Evolutionary conservation across 495 filamentous ascomycete genomes (phyloP).

Genomic region (Daldinia grandis): DNA sequence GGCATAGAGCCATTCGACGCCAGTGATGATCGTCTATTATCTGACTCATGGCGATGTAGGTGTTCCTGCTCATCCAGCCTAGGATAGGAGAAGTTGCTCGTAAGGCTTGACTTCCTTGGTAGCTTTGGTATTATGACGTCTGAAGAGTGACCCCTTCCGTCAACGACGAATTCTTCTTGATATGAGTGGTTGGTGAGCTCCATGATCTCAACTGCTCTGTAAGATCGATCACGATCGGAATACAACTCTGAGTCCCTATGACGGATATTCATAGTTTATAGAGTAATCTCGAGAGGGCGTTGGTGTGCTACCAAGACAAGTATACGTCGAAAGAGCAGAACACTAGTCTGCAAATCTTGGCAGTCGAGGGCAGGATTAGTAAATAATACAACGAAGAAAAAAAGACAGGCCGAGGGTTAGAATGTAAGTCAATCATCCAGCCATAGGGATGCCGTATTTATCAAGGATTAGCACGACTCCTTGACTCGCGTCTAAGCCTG

Average conservation of each 20-base stretch:
- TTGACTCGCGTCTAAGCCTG: slow-evolving; percentile 35
- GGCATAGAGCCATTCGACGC: slow-evolving; percentile 41
- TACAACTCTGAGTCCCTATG: slow-evolving; percentile 32
- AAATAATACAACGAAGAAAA: slow-evolving; percentile 37
- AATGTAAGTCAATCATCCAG: slow-evolving; percentile 40
- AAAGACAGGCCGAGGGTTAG: slow-evolving; percentile 31
- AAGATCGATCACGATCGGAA: slow-evolving; percentile 28
- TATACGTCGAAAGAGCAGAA: slow-evolving; percentile 16
- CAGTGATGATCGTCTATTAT: slow-evolving; percentile 39
- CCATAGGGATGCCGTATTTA: slow-evolving; percentile 44
- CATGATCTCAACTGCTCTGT: slow-evolving; percentile 36
- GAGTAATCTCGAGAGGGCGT: slow-evolving; percentile 23
- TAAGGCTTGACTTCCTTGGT: slow-evolving; percentile 31
- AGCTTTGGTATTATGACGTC: slow-evolving; percentile 10
- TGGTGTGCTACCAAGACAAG: slow-evolving; percentile 31
- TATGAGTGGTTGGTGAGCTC: slow-evolving; percentile 33
- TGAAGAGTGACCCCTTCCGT: slow-evolving; percentile 6
- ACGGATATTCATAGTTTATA: slow-evolving; percentile 44
- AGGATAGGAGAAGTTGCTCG: slow-evolving; percentile 44
- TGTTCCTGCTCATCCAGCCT: slow-evolving; percentile 15
- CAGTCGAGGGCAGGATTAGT: slow-evolving; percentile 32
- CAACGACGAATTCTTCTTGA: slow-evolving; percentile 11
- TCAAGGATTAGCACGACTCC: slow-evolving; percentile 30
- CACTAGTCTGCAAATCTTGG: slow-evolving; percentile 32
- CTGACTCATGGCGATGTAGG: slow-evolving; percentile 40